Conservation (phyloP, 2,329 filamentous ascomycete species). For the Venturia nashicola region DNA sequence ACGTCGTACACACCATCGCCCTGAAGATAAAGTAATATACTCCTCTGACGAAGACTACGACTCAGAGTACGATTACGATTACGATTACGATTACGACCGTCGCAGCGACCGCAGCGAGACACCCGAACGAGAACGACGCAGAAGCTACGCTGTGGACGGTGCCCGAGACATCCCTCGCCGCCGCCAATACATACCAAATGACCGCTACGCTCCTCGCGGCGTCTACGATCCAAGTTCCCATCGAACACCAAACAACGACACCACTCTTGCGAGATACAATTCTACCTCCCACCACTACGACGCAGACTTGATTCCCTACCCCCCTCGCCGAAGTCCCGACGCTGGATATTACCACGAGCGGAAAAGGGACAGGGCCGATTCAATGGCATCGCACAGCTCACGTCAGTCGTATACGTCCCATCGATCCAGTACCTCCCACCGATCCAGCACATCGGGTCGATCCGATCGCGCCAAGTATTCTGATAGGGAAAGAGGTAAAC, state of each 20-base stretch:
- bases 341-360: not conserved
- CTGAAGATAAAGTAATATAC: not conserved
- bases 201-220: not conserved
- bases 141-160: not conserved
- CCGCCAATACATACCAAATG: not conserved
- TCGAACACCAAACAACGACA: not conserved
- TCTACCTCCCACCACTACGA: not conserved
- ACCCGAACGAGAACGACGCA: not conserved
- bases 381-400: not conserved
- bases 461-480: not conserved
- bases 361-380: not conserved
- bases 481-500: not conserved
- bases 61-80: not conserved
- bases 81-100: conserved; percentile 2
- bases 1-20: not conserved
- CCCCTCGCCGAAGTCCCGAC: not conserved
- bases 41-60: not conserved
- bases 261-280: not conserved
- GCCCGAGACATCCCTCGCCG: not conserved
- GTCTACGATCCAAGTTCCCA: not conserved
- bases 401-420: not conserved
- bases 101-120: not conserved
- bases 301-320: not conserved
- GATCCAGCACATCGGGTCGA: not conserved
- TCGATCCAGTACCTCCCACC: not conserved